phyloP scores from a whole-genome alignment of 116 monocot genomes.

The Trichopus zeylanicus region DNA sequence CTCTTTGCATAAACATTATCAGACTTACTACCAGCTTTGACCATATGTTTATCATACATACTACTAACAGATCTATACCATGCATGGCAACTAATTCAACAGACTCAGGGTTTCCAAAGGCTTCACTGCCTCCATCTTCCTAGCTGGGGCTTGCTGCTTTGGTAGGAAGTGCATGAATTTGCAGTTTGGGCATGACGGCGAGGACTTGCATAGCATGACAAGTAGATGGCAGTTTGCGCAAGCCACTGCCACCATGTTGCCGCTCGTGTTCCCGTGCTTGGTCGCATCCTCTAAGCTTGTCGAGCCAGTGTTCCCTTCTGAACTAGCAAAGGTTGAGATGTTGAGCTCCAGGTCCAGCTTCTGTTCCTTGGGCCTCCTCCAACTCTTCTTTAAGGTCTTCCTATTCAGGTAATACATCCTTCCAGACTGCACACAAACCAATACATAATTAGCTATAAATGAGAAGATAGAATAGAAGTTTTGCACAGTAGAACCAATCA shows the following conservation, averaged over 20 bases:
- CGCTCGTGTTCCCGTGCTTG: conserved; percentile 11
- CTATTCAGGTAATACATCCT: conserved; percentile 89
- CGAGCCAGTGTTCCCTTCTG: background rate
- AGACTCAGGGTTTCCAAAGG: conserved; percentile 74
- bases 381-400: conserved; percentile 73
- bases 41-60: background rate
- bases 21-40: background rate
- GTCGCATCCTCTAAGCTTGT: conserved; percentile 6
- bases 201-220: conserved; percentile 82
- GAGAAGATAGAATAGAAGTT: no score
- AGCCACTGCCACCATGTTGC: conserved; percentile 70
- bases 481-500: conserved; percentile 7
- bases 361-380: conserved; percentile 61
- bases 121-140: conserved; percentile 21
- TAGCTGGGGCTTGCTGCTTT: conserved; percentile 3
- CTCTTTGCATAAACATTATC: background rate
- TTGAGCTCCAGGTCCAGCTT: conserved; percentile 78
- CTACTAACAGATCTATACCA: background rate
- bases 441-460: no score
- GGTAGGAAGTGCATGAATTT: conserved; percentile 55
- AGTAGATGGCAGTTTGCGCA: conserved; percentile 84
- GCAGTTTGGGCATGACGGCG: conserved; percentile 91
- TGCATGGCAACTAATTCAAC: conserved; percentile 27
- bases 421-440: conserved; percentile 51
- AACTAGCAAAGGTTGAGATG: conserved; percentile 29